These are phyloP conservation scores for Ostreobium quekettii DNA, from an alignment of 139 green algal genomes.

Conservation along the genomic window DNA sequence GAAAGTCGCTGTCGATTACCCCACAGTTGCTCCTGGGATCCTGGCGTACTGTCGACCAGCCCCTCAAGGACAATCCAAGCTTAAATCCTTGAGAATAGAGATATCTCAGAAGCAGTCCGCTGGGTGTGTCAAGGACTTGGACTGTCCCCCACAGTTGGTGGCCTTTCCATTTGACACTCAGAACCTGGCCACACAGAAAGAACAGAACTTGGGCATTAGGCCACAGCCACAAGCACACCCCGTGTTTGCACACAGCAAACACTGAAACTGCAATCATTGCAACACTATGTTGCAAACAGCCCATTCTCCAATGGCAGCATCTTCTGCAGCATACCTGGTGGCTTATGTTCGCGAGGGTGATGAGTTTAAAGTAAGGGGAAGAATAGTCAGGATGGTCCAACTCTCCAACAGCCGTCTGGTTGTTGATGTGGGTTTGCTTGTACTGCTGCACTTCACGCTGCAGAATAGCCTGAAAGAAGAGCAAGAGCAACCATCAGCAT, in stretches of 20 bases:
- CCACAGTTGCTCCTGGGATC: conserved; percentile 28
- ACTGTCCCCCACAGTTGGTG: conserved; percentile 51
- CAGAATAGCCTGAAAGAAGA: conserved; percentile 37
- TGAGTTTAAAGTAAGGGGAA: conserved; percentile 44
- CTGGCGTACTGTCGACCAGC: conserved; percentile 48
- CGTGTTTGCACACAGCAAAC: too few relatives aligned
- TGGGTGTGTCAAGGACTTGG: conserved; percentile 54
- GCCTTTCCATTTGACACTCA: conserved; percentile 51
- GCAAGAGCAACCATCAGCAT: conserved; percentile 2
- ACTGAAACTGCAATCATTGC: too few relatives aligned
- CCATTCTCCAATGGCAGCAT: too few relatives aligned
- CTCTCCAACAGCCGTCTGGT: conserved; percentile 48
- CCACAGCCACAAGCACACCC: too few relatives aligned
- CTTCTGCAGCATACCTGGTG: conserved; percentile 58
- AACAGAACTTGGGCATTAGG: too few relatives aligned
- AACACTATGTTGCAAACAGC: too few relatives aligned
- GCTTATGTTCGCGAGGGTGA: conserved; percentile 55
- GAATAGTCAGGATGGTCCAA: conserved; percentile 59
- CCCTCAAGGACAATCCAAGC: conserved; percentile 48
- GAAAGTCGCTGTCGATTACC: conserved; percentile 51
- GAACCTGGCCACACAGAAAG: conserved; percentile 35
- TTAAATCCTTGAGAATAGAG: conserved; percentile 56
- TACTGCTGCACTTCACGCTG: conserved; percentile 45
- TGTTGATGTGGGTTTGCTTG: conserved; percentile 28
- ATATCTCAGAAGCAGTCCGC: conserved; percentile 50